phyloP scores from a whole-genome alignment of 306 rosid species.

The Citrullus amarus region DNA sequence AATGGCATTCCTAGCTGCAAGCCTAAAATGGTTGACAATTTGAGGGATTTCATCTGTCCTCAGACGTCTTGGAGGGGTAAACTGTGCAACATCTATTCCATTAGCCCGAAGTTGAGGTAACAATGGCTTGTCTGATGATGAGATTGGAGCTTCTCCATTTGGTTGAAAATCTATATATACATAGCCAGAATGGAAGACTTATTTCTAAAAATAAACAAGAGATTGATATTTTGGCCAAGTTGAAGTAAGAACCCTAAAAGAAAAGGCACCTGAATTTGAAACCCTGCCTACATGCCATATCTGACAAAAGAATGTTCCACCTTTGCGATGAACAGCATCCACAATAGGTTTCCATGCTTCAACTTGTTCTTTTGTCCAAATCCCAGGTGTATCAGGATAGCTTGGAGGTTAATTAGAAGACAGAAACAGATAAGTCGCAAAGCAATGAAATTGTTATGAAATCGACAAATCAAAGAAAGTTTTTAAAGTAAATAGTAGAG shows the following conservation, averaged over 20 bases:
- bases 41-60: conserved; percentile 45
- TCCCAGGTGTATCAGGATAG: conserved; percentile 24
- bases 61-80: conserved; percentile 45
- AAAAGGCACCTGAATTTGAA: conserved; percentile 21
- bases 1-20: conserved; percentile 51
- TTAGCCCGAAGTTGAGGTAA: conserved; percentile 13
- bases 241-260: neutral
- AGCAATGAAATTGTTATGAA: neutral
- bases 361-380: conserved; percentile 40
- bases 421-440: neutral
- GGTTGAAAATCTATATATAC: conserved; percentile 29
- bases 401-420: conserved; percentile 3
- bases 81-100: conserved; percentile 22
- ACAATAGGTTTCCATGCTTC: conserved; percentile 44
- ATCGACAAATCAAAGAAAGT: neutral
- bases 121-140: conserved; percentile 42
- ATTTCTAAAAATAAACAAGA: neutral
- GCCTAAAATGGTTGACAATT: conserved; percentile 45
- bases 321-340: conserved; percentile 36
- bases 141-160: conserved; percentile 41
- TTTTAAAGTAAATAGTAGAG: too few relatives aligned
- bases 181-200: neutral
- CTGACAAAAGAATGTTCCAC: conserved; percentile 38
- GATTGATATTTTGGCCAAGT: neutral
- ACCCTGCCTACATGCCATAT: conserved; percentile 32